A percentile compares a stretch with the other conserved stretches of the same genome.
phyloP scores from a whole-genome alignment of 768 basidiomycete species.

The Xanthoconium stramineum region DNA sequence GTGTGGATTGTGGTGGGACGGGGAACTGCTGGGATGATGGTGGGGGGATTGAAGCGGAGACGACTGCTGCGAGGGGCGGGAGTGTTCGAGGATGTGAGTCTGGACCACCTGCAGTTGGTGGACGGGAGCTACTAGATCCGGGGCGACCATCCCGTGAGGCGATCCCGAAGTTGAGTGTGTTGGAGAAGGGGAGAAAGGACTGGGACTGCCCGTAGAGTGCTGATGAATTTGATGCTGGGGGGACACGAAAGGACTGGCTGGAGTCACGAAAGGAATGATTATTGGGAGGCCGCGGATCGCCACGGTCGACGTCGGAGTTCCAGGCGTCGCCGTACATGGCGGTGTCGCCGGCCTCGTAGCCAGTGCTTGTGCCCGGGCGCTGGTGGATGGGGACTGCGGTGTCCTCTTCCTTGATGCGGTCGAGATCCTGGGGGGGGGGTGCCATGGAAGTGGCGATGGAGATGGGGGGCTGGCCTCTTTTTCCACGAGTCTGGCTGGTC shows the following conservation, averaged over 20 bases:
- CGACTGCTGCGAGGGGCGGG: slow-evolving; percentile 73
- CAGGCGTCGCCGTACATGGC: slow-evolving; percentile 34
- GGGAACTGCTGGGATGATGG: slow-evolving; percentile 39
- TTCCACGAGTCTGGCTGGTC: slow-evolving; percentile 35
- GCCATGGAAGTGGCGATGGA: neutral
- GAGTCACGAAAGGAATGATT: slow-evolving; percentile 76
- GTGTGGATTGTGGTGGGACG: slow-evolving; percentile 41
- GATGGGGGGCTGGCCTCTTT: slow-evolving; percentile 33
- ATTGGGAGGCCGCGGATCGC: slow-evolving; percentile 36
- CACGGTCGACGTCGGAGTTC: slow-evolving; percentile 37
- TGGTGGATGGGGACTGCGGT: slow-evolving; percentile 36
- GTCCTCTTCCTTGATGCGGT: slow-evolving; percentile 45
- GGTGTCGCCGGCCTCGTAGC: slow-evolving; percentile 55
- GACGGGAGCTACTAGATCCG: slow-evolving; percentile 49
- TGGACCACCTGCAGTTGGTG: slow-evolving; percentile 51
- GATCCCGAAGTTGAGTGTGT: slow-evolving; percentile 46
- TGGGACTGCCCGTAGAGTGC: slow-evolving; percentile 46
- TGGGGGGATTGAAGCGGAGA: slow-evolving; percentile 65
- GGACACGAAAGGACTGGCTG: slow-evolving; percentile 80
- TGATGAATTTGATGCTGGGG: slow-evolving; percentile 41
- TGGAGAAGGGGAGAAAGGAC: slow-evolving; percentile 67
- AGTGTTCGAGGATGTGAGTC: slow-evolving; percentile 48
- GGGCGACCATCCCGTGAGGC: slow-evolving; percentile 40
- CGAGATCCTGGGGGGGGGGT: slow-evolving; percentile 18
- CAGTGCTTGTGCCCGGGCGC: slow-evolving; percentile 71